Evolutionary conservation across 1,284 basidiomycete genomes (phyloP).

Genomic region (Trametes polyzona): DNA sequence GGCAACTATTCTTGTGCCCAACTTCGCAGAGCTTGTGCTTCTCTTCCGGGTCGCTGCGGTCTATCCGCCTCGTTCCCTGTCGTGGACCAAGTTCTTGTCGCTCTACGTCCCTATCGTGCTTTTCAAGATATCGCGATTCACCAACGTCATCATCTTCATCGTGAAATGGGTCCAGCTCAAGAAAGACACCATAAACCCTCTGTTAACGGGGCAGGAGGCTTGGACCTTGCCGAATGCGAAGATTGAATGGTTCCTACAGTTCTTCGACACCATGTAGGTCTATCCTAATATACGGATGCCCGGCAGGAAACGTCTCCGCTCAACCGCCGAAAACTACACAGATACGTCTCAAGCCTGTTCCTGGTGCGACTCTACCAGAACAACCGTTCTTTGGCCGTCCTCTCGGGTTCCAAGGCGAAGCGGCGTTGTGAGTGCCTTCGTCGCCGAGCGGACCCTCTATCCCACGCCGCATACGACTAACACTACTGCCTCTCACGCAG

Average conservation of each 20-base stretch:
- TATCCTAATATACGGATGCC: too few species aligned
- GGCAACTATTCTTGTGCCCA: slow-evolving; percentile 20
- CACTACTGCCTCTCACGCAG: not conserved
- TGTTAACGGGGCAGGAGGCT: slow-evolving; percentile 11
- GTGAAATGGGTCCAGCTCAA: not conserved
- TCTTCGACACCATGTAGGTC: slow-evolving; percentile 34
- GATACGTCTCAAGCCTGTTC: slow-evolving; percentile 9
- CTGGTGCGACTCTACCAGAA: not conserved
- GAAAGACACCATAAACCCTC: not conserved
- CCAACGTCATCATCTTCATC: slow-evolving; percentile 21
- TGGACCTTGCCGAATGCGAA: slow-evolving; percentile 17
- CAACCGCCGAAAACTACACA: not conserved
- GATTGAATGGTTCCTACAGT: slow-evolving; percentile 36
- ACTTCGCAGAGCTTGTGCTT: slow-evolving; percentile 29
- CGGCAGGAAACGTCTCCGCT: not conserved
- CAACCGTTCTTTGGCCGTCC: not conserved
- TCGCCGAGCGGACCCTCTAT: too few species aligned
- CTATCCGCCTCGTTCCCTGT: slow-evolving; percentile 25
- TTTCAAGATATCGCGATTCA: slow-evolving; percentile 21
- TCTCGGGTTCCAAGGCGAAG: not conserved
- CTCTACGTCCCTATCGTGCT: slow-evolving; percentile 17
- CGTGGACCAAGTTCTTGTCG: not conserved
- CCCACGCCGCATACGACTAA: not conserved
- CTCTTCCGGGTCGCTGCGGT: slow-evolving; percentile 32
- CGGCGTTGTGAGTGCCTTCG: not conserved